Percentiles rank a stretch among this genome's conserved stretches.
Conservation (phyloP, 176 grass and related monocot species). For the Poa annua region DNA sequence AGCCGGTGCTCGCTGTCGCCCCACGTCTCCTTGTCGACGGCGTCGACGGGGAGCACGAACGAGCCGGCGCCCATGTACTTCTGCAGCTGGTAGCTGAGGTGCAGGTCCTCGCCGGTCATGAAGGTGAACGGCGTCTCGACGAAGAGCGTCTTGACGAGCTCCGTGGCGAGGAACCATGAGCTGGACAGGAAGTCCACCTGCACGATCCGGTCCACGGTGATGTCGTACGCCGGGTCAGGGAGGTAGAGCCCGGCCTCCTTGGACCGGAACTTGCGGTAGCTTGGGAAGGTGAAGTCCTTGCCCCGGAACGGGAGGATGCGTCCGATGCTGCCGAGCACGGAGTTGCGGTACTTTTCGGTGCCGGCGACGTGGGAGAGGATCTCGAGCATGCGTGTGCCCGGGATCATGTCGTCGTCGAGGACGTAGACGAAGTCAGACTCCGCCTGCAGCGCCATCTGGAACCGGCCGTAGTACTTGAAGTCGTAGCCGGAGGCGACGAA, state of each 20-base stretch:
- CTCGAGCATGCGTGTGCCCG: slow-evolving; percentile 77
- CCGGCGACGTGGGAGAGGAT: slow-evolving; percentile 86
- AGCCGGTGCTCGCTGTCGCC: slow-evolving; percentile 96
- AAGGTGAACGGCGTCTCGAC: slow-evolving; percentile 90
- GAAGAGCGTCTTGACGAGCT: slow-evolving; percentile 90
- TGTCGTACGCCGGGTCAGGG: slow-evolving; percentile 92
- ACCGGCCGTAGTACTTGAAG: slow-evolving; percentile 99
- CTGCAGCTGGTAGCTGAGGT: slow-evolving; percentile 95
- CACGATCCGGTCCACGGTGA: slow-evolving; percentile 75
- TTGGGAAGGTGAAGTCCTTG: slow-evolving; percentile 93
- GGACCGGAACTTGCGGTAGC: slow-evolving; percentile 90
- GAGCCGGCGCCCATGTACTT: slow-evolving; percentile 93
- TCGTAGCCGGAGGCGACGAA: slow-evolving; percentile 87
- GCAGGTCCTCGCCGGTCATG: slow-evolving; percentile 96
- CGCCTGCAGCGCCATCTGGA: slow-evolving; percentile 94
- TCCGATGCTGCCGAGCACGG: slow-evolving; percentile 89
- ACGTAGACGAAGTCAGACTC: slow-evolving; percentile 92
- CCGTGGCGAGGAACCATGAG: slow-evolving; percentile 84
- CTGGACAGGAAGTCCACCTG: slow-evolving; percentile 96
- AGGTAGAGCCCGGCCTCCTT: slow-evolving; percentile 89
- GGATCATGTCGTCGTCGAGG: slow-evolving; percentile 98
- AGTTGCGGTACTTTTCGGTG: slow-evolving; percentile 86
- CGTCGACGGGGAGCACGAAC: slow-evolving; percentile 86
- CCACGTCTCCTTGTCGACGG: slow-evolving; percentile 89
- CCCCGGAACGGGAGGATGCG: slow-evolving; percentile 83